Evolutionary conservation across 148 eudicot genomes (phyloP), one percentile per base, ranked within the genome.

Genomic region (Vaccinium corymbosum): DNA sequence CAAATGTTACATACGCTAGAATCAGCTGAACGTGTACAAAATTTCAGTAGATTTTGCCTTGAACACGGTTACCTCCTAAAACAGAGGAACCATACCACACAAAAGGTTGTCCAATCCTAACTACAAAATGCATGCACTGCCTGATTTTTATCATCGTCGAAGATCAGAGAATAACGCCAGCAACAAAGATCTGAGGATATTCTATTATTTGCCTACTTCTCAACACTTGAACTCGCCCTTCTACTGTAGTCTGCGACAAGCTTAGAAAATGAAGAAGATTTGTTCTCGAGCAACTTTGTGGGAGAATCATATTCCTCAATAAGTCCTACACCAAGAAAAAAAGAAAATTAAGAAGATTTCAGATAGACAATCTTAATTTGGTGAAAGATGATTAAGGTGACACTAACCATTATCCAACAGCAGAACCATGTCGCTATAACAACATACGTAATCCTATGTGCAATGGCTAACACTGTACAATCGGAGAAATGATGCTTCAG

Each of bases 201-300:
- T 64, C 61, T 49, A 48, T 52, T 64, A 7, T 3, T 81, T 16
- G 75, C 38, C 74, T 3, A 22, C 74, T 81, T 20, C 25, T 81
- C 22, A 29, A 48, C 64, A 81, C 87, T 87, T 51, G 91, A 89
- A 84, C 81, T 87, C 16, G 89, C 87, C 76, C 90, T 88, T 82
- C 84, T 76, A 78, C 87, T 89, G 78, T 90, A 90, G 75, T 90
- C 98, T 4, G 95, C 93, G 10, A 95, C 98, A 9, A 95, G 95
- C 88, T 92, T 92, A 0, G 98, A 85, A 75, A 95, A 95, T 5
- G 88, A 89, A 1, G 98, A 93, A 0, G 93, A 89, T 62, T 87
- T 90, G 35, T 93, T 80, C 66, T 90, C 92, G 0, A 95, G 89
- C 90, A 94, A 88, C 84, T 81, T 93, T 82, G 71, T 64, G 2